Evolutionary conservation across 2,329 filamentous ascomycete species (phyloP).

Genomic region (Colletotrichum noveboracense): DNA sequence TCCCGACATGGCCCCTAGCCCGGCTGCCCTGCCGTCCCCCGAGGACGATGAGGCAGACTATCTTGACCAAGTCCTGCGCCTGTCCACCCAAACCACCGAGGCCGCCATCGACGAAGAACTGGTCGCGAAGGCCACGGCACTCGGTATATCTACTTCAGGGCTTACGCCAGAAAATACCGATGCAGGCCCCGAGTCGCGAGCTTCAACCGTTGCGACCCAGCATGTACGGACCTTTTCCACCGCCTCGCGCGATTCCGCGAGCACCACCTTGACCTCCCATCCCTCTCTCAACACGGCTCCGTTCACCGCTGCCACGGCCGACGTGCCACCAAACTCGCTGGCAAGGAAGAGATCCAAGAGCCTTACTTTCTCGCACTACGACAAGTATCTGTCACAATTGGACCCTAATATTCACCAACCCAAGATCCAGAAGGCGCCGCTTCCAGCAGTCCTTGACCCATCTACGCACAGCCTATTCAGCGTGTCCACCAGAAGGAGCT

Average conservation of each 20-base stretch:
- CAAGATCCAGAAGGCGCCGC: slow-evolving; percentile 40
- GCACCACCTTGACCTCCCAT: slow-evolving; percentile 45
- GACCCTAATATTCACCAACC: slow-evolving; percentile 48
- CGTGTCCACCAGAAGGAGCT: slow-evolving; percentile 48
- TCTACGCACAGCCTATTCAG: slow-evolving; percentile 48
- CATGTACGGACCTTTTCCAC: slow-evolving; percentile 52
- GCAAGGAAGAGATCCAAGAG: slow-evolving; percentile 33
- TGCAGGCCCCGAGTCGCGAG: slow-evolving; percentile 45
- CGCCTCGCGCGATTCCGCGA: slow-evolving; percentile 42
- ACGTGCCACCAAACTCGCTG: slow-evolving; percentile 24
- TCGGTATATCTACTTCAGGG: slow-evolving; percentile 39
- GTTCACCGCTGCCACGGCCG: slow-evolving; percentile 17
- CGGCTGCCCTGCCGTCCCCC: slow-evolving; percentile 20
- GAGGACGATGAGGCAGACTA: slow-evolving; percentile 47
- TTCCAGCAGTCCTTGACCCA: slow-evolving; percentile 30
- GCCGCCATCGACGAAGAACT: slow-evolving; percentile 41
- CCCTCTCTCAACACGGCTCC: slow-evolving; percentile 42
- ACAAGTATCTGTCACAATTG: slow-evolving; percentile 53
- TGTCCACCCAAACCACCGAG: slow-evolving; percentile 39
- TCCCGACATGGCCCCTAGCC: not conserved
- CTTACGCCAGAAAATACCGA: slow-evolving; percentile 39
- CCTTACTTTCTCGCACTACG: slow-evolving; percentile 56
- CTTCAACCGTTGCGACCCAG: slow-evolving; percentile 42
- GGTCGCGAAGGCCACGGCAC: slow-evolving; percentile 34
- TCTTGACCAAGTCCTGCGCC: slow-evolving; percentile 41